Evolutionary conservation across 192 early-diverging fungal species (phyloP), one percentile per base, ranked within the genome.

Genomic region (Phycomyces blakesleeanus): DNA sequence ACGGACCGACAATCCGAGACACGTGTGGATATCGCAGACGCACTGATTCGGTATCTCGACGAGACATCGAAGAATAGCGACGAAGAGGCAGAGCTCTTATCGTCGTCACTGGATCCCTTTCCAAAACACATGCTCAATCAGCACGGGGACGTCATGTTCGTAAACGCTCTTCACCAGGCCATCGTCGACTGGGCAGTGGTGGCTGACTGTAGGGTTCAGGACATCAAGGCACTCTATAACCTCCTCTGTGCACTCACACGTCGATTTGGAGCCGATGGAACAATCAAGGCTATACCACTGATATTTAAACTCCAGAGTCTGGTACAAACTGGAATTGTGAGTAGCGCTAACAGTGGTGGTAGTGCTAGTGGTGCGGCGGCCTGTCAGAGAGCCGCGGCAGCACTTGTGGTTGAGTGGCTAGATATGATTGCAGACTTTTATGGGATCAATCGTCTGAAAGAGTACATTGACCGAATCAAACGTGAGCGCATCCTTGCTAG

Each of bases 41-140:
- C 69, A 0, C 47, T 83, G 20, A 27, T 73, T 18, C 67, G 58
- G 9, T 81, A 79, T 63, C 63, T 83, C 50, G 67, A 71, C 5
- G 58, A 68, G 9, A 67, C 38, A 26, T 59, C 47, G 22, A 47
- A 76, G 55, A 64, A 80, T 6, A n/a, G n/a, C n/a, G n/a, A n/a
- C n/a, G n/a, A n/a, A n/a, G n/a, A n/a, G n/a, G n/a, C n/a, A n/a
- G 66, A 75, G 8, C 57, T 40, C n/a, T n/a, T n/a, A n/a, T 47
- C 5, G 18, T 25, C 22, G 34, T 24, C 18, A 47, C 2, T n/a
- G 44, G 18, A 47, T 11, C 44, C 44, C 18, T 18, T 47, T 47
- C 44, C 44, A 3, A 57, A 57, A 44, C 55, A 57, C 37, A 55
- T 55, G 11, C 39, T 57, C 7, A 38, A 68, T 24, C 44, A 60